Evolutionary conservation across 176 grass and related monocot species (phyloP).

Genomic region (Pontederia crassipes): DNA sequence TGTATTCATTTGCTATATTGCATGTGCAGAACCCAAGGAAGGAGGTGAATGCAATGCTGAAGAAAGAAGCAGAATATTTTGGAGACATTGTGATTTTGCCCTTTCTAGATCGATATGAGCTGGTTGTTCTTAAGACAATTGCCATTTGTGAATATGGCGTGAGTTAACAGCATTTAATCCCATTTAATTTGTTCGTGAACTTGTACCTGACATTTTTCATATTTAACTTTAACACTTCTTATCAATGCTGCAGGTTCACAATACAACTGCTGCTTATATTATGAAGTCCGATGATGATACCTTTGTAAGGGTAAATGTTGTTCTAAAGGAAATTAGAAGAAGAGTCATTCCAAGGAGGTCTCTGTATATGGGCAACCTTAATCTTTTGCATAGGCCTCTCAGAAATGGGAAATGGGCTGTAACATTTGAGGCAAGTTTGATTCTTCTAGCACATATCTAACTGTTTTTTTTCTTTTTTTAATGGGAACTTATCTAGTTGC

Average conservation of each 20-base stretch:
- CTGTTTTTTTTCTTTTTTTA: no score
- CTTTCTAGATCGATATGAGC: conserved; percentile 95
- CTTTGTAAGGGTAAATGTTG: conserved; percentile 76
- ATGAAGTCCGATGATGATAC: conserved; percentile 97
- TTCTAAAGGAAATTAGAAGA: conserved; percentile 52
- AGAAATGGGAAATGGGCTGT: conserved; percentile 92
- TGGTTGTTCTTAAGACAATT: conserved; percentile 94
- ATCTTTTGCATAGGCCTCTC: conserved; percentile 89
- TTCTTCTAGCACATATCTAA: no score
- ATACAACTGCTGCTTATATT: conserved; percentile 59
- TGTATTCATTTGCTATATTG: conserved; percentile 24
- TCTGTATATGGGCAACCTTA: conserved; percentile 91
- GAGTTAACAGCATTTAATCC: conserved; percentile 19
- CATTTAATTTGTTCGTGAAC: background rate
- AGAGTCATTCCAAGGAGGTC: conserved; percentile 35
- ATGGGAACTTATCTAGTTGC: no score
- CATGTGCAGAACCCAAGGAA: conserved; percentile 84
- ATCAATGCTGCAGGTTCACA: conserved; percentile 54
- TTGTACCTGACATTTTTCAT: background rate
- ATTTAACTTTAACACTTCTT: background rate
- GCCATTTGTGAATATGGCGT: conserved; percentile 96
- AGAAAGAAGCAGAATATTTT: conserved; percentile 95
- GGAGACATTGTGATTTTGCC: conserved; percentile 95
- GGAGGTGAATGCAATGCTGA: conserved; percentile 93
- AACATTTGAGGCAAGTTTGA: conserved; percentile 47